Evolutionary conservation across 371 early-diverging fungal genomes (phyloP), one percentile per base, ranked within the genome.

Genomic region (Mycotypha africana): DNA sequence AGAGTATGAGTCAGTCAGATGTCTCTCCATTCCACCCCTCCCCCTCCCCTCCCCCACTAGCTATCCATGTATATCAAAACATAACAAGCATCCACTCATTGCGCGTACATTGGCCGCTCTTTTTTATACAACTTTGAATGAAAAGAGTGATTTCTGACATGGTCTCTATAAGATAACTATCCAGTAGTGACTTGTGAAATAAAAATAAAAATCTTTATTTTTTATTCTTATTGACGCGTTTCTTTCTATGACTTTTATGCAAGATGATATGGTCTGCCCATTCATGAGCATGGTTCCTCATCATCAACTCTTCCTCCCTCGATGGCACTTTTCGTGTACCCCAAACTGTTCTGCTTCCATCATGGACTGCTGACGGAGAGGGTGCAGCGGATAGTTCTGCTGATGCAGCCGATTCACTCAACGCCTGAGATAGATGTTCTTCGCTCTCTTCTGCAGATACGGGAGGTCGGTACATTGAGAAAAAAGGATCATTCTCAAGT

Each of bases 401-500:
- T 11, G 62, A 60, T 6, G 62, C 56, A 7, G 47, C 31, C 2
- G 54, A 40, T 40, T 56, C 49, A 19, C 43, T 40, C n/a, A 69
- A 41, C 9, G 64, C 66, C 19, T 51, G 46, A 2, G 62, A 51
- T 16, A 65, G 25, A 49, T 50, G 62, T 12, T 49, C 62, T 10
- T 66, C 69, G 26, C 62, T 62, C 21, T 58, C 59, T 38, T 62
- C 56, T 7, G 21, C 37, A 1, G 65, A 42, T 28, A 55, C 42
- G 10, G 45, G 44, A 32, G 62, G 65, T 33, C 38, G 51, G 26
- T 65, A 55, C 37, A 62, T 62, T 14, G 67, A 65, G 45, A 81
- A 81, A 41, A 81, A 81, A 0, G 81, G 81, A 48, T 81, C 81
- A 35, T 62, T 69, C 23, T 55, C 56, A 36, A 76, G 53, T 41